A percentile compares a stretch with the other conserved stretches of the same genome.
These are phyloP conservation scores for Torulaspora delbrueckii DNA, from an alignment of 805 yeast genomes.

Conservation along the genomic window DNA sequence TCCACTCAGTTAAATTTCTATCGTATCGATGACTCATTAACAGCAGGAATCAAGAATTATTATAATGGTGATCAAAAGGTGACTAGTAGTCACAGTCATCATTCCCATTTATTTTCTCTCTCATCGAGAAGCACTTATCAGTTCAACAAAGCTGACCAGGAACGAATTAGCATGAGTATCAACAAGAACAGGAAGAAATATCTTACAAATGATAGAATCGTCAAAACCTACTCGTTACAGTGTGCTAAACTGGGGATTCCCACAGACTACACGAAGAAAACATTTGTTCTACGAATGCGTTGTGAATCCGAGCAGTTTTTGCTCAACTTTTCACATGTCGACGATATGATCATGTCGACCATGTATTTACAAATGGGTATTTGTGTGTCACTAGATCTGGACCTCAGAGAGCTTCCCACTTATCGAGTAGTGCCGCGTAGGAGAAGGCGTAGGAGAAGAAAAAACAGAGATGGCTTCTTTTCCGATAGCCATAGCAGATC, in stretches of 20 bases:
- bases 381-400: conserved; percentile 73
- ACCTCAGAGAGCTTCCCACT: conserved; percentile 63
- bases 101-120: conserved; percentile 16
- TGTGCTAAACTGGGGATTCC: conserved; percentile 83
- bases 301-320: conserved; percentile 80
- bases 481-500: conserved; percentile 5
- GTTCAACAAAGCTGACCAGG: conserved; percentile 29
- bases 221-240: conserved; percentile 75
- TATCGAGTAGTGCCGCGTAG: conserved; percentile 80
- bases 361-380: conserved; percentile 66
- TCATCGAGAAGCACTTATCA: conserved; percentile 20
- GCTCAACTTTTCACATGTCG: conserved; percentile 55
- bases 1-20: conserved; percentile 82
- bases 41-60: conserved; percentile 30
- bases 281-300: conserved; percentile 66
- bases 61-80: conserved; percentile 21
- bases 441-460: conserved; percentile 44
- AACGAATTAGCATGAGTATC: conserved; percentile 21
- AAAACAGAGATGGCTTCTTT: conserved; percentile 15
- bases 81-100: conserved; percentile 16
- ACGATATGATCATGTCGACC: conserved; percentile 75
- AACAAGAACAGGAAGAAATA: conserved; percentile 21
- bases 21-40: conserved; percentile 36
- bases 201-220: conserved; percentile 37
- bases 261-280: conserved; percentile 68